Conservation (phyloP, 352 stramenopile species). For the Phytopythium vexans region DNA sequence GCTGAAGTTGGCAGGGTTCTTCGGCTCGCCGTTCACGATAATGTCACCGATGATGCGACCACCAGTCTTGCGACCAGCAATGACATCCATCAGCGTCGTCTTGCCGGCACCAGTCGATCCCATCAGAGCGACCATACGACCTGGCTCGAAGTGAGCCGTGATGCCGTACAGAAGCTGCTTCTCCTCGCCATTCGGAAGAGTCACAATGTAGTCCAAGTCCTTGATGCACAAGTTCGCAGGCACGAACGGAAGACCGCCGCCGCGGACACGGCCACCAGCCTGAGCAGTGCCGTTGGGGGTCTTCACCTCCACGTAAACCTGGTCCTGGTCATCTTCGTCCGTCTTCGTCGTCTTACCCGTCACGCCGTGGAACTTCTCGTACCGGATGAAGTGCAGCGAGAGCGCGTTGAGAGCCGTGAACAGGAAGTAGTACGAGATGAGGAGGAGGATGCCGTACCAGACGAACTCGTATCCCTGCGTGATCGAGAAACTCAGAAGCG, state of each 20-base stretch:
- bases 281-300: slow-evolving; percentile 12
- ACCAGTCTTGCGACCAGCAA: slow-evolving; percentile 53
- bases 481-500: slow-evolving; percentile 34
- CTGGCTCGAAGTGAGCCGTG: slow-evolving; percentile 51
- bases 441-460: slow-evolving; percentile 36
- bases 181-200: slow-evolving; percentile 51
- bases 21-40: too few species aligned
- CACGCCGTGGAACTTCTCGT: slow-evolving; percentile 23
- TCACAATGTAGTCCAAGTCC: slow-evolving; percentile 56
- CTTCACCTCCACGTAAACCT: slow-evolving; percentile 28
- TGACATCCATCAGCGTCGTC: slow-evolving; percentile 61
- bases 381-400: slow-evolving; percentile 42
- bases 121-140: slow-evolving; percentile 73
- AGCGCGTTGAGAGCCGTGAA: slow-evolving; percentile 44
- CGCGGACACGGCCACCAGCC: too few species aligned
- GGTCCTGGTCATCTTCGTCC: slow-evolving; percentile 14
- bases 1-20: too few species aligned
- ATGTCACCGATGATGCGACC: slow-evolving; percentile 74
- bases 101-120: slow-evolving; percentile 60
- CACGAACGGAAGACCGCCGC: slow-evolving; percentile 34
- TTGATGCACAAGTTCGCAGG: slow-evolving; percentile 47
- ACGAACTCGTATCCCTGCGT: slow-evolving; percentile 32
- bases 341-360: slow-evolving; percentile 16
- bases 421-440: slow-evolving; percentile 38
- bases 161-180: slow-evolving; percentile 41